A percentile compares a stretch with the other conserved stretches of the same genome.
phyloP scores from a whole-genome alignment of 1,284 basidiomycete genomes.

The Moniliophthora roreri region DNA sequence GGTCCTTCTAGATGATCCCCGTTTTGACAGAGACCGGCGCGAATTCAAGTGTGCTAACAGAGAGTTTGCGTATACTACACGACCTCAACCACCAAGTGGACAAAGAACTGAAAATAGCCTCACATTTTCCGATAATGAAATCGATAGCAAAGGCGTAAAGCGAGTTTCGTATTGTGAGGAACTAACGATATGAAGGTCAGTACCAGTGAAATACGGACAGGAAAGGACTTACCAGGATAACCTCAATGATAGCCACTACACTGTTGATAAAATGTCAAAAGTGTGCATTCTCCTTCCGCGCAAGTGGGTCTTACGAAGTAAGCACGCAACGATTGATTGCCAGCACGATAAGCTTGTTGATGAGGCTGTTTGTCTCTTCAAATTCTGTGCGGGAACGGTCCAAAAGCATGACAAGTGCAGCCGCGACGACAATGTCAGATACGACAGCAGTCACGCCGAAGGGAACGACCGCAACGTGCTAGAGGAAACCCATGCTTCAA shows the following conservation, averaged over 20 bases:
- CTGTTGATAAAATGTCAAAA: conserved; percentile 23
- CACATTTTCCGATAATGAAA: conserved; percentile 48
- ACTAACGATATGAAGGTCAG: conserved; percentile 22
- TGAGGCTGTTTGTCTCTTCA: conserved; percentile 38
- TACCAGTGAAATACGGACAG: neutral
- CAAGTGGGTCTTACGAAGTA: conserved; percentile 37
- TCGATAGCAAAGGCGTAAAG: conserved; percentile 45
- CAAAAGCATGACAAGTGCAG: conserved; percentile 37
- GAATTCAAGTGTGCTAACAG: conserved; percentile 44
- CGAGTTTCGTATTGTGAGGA: conserved; percentile 35
- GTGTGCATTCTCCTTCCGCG: neutral
- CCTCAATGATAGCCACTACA: conserved; percentile 38
- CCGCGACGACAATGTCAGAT: conserved; percentile 41
- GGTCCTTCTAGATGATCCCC: conserved; percentile 16
- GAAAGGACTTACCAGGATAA: conserved; percentile 33
- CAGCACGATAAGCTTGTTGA: conserved; percentile 42
- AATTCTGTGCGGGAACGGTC: conserved; percentile 35
- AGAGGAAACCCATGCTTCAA: neutral
- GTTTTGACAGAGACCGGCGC: conserved; percentile 30
- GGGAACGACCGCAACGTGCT: conserved; percentile 34
- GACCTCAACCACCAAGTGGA: neutral
- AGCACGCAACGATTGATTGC: conserved; percentile 46
- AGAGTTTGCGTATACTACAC: conserved; percentile 44
- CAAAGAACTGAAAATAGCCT: conserved; percentile 11
- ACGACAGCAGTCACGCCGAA: conserved; percentile 38